Base-by-base conservation (phyloP, 352 stramenopile genomes). In the Thalassiosira mediterranea region DNA sequence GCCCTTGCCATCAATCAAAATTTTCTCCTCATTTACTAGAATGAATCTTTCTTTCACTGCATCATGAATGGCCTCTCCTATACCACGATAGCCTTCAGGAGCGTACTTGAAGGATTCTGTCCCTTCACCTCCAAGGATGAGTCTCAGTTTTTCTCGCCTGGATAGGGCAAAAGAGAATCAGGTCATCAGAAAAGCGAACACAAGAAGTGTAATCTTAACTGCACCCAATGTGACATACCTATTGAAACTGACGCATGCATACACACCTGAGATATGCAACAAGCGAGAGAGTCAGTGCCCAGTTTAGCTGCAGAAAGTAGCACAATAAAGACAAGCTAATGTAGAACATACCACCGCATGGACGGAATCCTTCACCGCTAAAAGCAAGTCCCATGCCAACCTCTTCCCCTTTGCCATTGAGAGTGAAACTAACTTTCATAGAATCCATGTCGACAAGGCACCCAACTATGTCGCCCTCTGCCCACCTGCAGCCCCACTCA, bases 171-270 rank as follows among this genome's bases (percentile, higher is more conserved):
- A 15, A 15, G 19, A 31, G 1, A 29, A 53, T 44, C 37, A n/a
- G 37, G 10, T 44, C 10, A n/a, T 44, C 37, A n/a, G n/a, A 15
- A 10, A 44, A n/a, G 37, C 29, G 47, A 60, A 28, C n/a, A n/a
- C n/a, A n/a, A n/a, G n/a, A n/a, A n/a, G n/a, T n/a, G n/a, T n/a
- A n/a, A n/a, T n/a, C n/a, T n/a, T n/a, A n/a, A n/a, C n/a, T n/a
- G n/a, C n/a, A n/a, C n/a, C n/a, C n/a, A n/a, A 13, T 13, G 34
- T 42, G 13, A 76, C 75, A 19, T 46, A 83, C 75, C 75, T 73
- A 65, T 95, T 95, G 65, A 96, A 95, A 71, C 83, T 93, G 4
- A 95, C 88, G 76, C 88, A 94, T 31, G 90, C 85, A 74, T 94
- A 95, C 4, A 96, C 82, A 59, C 90, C 89, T 13, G 34, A 42